Evolutionary conservation across 805 yeast species (phyloP).

Genomic region (Candida gorgasii): DNA sequence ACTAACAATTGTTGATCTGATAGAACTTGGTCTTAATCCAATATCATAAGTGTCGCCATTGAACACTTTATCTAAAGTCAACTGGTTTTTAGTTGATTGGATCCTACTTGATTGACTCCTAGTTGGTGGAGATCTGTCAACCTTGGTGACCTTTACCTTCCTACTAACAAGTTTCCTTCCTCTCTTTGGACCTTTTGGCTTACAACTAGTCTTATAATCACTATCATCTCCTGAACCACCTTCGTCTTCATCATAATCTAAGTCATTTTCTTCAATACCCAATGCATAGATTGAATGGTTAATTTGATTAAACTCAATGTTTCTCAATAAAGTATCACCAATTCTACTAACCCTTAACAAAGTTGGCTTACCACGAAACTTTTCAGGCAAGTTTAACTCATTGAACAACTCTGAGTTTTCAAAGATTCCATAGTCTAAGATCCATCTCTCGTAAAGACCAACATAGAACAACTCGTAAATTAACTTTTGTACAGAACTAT

Average conservation of each 20-base stretch:
- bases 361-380: background rate
- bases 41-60: background rate
- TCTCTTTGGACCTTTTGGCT: background rate
- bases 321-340: conserved; percentile 1
- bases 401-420: conserved; percentile 12
- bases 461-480: conserved; percentile 29
- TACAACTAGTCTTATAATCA: background rate
- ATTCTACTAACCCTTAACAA: conserved; percentile 6
- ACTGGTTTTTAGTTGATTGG: background rate
- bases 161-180: background rate
- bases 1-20: conserved; percentile 4
- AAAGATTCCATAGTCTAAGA: conserved; percentile 14
- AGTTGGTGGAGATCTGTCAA: too few relatives aligned
- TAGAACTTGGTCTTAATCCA: conserved; percentile 6
- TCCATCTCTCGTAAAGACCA: conserved; percentile 27
- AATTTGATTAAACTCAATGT: conserved; percentile 1
- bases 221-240: background rate
- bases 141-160: too few relatives aligned
- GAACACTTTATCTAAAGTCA: background rate
- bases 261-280: background rate
- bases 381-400: conserved; percentile 3
- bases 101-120: too few relatives aligned
- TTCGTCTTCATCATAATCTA: background rate
- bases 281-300: conserved; percentile 4
- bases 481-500: conserved; percentile 11